phyloP scores from a whole-genome alignment of 129 eudicot species.

The Centaurea solstitialis region DNA sequence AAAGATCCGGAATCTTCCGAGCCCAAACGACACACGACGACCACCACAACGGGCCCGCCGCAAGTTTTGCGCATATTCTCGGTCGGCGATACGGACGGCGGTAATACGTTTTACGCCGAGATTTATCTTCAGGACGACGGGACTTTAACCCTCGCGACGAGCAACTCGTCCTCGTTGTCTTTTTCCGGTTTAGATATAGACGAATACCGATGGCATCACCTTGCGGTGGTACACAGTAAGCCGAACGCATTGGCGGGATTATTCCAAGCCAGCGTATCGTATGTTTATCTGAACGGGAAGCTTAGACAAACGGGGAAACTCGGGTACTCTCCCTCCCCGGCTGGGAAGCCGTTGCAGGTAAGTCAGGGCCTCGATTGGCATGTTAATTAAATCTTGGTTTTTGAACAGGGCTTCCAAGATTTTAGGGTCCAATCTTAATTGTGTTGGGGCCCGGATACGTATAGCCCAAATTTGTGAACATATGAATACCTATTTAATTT shows the following conservation, averaged over 20 bases:
- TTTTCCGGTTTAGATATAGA: slow-evolving; percentile 84
- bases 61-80: slow-evolving; percentile 79
- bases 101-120: slow-evolving; percentile 70
- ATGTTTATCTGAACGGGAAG: slow-evolving; percentile 87
- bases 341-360: slow-evolving; percentile 86
- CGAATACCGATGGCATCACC: slow-evolving; percentile 97
- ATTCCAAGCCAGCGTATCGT: slow-evolving; percentile 92
- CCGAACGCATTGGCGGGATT: slow-evolving; percentile 98
- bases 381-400: no score
- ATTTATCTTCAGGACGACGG: slow-evolving; percentile 93
- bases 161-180: slow-evolving; percentile 77
- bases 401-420: no score
- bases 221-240: slow-evolving; percentile 92
- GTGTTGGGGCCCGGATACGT: no score
- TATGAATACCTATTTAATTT: no score
- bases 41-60: slow-evolving; percentile 32
- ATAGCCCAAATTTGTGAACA: no score
- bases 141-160: slow-evolving; percentile 79
- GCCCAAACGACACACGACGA: slow-evolving; percentile 37
- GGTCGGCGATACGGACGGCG: slow-evolving; percentile 68
- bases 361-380: background rate
- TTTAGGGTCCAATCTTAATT: no score
- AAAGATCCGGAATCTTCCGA: slow-evolving; percentile 52
- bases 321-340: slow-evolving; percentile 95
- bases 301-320: slow-evolving; percentile 89